phyloP scores from a whole-genome alignment of 345 rosid genomes.

The Eucalyptus tenuipes region DNA sequence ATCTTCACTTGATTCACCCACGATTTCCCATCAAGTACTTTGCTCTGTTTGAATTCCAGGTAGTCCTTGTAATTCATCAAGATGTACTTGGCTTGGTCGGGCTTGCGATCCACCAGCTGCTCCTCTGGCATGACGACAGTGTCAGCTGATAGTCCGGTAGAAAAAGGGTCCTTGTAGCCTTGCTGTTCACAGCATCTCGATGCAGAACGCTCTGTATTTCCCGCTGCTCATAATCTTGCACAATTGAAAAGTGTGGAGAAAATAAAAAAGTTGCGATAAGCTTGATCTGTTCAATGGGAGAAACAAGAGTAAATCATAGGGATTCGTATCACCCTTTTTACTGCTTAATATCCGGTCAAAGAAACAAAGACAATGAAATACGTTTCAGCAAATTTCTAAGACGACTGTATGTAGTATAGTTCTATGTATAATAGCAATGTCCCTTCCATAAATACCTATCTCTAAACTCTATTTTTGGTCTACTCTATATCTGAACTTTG shows the following conservation, averaged over 20 bases:
- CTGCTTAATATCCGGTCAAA: too few relatives aligned
- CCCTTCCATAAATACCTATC: neutral
- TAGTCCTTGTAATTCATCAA: neutral
- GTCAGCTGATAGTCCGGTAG: neutral
- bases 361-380: neutral
- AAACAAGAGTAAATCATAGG: neutral
- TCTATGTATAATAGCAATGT: neutral
- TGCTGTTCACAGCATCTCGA: neutral
- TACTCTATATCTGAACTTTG: too few relatives aligned
- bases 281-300: neutral
- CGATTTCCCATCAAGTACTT: neutral
- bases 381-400: neutral
- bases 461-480: too few relatives aligned
- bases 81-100: neutral
- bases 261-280: neutral
- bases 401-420: neutral
- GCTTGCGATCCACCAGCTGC: neutral
- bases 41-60: neutral
- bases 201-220: neutral
- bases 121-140: neutral
- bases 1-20: neutral
- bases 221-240: neutral
- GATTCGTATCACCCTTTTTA: neutral
- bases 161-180: neutral
- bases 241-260: neutral